These are phyloP conservation scores for Jasminum sambac DNA, from an alignment of 257 asterid species.

Conservation along the genomic window DNA sequence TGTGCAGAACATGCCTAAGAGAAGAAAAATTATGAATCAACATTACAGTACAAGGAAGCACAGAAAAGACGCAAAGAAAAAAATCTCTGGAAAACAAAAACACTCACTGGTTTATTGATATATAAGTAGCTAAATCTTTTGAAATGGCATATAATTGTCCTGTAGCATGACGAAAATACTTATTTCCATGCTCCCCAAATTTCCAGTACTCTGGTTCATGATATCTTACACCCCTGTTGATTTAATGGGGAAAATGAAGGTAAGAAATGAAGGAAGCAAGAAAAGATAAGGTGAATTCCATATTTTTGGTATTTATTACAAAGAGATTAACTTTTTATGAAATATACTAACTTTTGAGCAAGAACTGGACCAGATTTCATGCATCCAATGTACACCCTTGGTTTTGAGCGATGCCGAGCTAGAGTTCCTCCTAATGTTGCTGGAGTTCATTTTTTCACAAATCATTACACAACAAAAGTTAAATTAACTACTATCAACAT, in stretches of 20 bases:
- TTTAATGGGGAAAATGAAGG: neutral
- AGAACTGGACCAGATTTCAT: slow-evolving; percentile 56
- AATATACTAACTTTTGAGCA: slow-evolving; percentile 29
- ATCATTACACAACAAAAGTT: neutral
- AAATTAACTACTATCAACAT: no score
- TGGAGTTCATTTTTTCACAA: slow-evolving; percentile 18
- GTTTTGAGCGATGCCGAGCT: slow-evolving; percentile 39
- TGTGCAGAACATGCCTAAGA: slow-evolving; percentile 46
- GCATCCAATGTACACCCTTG: slow-evolving; percentile 52
- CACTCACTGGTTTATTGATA: slow-evolving; percentile 43
- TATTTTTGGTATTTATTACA: neutral
- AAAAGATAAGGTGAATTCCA: neutral
- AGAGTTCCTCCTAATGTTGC: slow-evolving; percentile 43
- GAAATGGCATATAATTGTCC: slow-evolving; percentile 56
- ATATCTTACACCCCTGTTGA: slow-evolving; percentile 51
- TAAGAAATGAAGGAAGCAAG: neutral
- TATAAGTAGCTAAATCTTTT: slow-evolving; percentile 44
- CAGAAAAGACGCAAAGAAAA: neutral
- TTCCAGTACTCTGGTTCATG: slow-evolving; percentile 55
- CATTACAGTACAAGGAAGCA: neutral
- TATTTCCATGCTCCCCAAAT: slow-evolving; percentile 52
- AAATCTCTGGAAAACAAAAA: neutral
- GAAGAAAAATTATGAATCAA: neutral
- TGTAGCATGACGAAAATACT: slow-evolving; percentile 53
- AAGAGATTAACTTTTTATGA: neutral